Conservation (phyloP, 495 filamentous ascomycete genomes). For the Daldinia caldariorum region DNA sequence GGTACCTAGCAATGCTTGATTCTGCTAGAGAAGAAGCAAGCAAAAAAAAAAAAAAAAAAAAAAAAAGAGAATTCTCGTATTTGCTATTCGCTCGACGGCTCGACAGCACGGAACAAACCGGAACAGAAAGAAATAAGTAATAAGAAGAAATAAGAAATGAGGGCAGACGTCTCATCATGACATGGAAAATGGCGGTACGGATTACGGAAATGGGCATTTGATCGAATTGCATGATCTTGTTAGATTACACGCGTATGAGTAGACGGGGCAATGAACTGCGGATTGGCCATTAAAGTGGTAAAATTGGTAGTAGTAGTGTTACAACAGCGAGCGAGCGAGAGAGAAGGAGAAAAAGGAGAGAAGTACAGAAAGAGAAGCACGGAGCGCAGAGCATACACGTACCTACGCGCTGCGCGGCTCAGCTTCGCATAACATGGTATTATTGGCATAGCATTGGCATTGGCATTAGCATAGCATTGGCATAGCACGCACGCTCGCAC, state of each 20-base stretch:
- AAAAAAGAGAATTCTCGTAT: background rate
- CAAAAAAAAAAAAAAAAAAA: too few species aligned
- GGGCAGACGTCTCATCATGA: background rate
- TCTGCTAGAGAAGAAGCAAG: background rate
- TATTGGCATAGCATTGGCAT: conserved; percentile 21
- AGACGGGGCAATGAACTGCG: conserved; percentile 2
- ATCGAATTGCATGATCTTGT: conserved; percentile 14
- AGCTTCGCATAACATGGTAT: conserved; percentile 5
- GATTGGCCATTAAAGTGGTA: conserved; percentile 8
- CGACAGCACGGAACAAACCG: background rate
- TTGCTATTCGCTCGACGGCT: background rate
- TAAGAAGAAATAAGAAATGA: background rate
- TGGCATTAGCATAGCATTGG: conserved; percentile 24
- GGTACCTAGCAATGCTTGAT: background rate
- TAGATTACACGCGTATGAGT: background rate
- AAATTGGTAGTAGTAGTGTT: background rate
- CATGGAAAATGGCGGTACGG: background rate
- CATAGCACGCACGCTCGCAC: background rate
- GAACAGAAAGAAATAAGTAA: background rate
- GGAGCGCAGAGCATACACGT: background rate
- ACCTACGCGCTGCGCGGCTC: background rate
- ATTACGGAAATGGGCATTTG: background rate
- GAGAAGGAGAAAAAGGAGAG: too few species aligned
- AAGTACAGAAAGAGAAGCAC: background rate
- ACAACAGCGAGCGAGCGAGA: conserved; percentile 11